Evolutionary conservation across 1,284 basidiomycete species (phyloP), one percentile per base, ranked within the genome.

Genomic region (Ustilago esculenta): DNA sequence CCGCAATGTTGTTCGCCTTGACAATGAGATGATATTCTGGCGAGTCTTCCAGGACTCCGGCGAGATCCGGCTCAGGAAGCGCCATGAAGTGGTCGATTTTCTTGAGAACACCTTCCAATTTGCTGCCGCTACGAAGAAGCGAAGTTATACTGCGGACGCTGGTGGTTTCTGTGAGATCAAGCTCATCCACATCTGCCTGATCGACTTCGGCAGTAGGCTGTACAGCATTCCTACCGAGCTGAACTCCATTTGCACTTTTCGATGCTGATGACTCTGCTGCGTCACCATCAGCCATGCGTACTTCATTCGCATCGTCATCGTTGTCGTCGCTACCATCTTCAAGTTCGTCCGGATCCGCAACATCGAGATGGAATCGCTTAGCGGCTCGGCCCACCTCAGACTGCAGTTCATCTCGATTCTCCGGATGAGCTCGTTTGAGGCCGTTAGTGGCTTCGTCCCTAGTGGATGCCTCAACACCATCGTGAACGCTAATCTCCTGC

Each of bases 11-110:
- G 85, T 99, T 99, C 12, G 95, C 92, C 72, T 92, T 89, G 3
- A 99, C 96, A 75, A 98, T 98, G 58, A 98, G 86, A 61, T 90
- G 89, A 84, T 99, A 99, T 83, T 99, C 96, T 0, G 92, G 92
- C 80, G 95, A 94, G 67, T 94, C 87, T 82, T 94, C 92, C 0
- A 92, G 88, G 12, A 92, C 91, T 34, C 83, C 83, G 86, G 85
- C 72, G 66, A 93, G 90, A 11, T 88, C 86, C 0, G 92, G 89
- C 43, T 88, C 89, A 2, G 90, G 90, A 51, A 89, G 88, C 0
- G 85, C 85, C 63, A 90, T 88, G 82, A 90, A 98, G 75, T 91
- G 90, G 74, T 89, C 89, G 47, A 98, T 92, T 83, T 70, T 60
- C 6, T 88, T 88, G 27, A 98, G 84, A 32, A 92, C 90, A 59